These are phyloP conservation scores for Goffeauzyma gilvescens DNA, from an alignment of 768 basidiomycete species.

Conservation along the genomic window DNA sequence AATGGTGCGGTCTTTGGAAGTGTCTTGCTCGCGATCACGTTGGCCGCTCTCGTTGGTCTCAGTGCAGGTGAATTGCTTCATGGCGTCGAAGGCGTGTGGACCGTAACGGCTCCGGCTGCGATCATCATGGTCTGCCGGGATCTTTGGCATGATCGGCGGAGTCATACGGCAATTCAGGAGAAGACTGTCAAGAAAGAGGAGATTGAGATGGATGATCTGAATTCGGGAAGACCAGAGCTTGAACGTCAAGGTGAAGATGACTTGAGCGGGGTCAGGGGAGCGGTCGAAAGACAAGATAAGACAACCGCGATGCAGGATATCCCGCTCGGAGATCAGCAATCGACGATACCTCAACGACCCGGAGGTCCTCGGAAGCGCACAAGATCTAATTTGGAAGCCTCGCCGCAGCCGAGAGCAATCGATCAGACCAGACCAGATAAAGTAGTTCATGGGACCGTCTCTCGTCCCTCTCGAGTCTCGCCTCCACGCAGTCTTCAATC, in stretches of 20 bases:
- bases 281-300: neutral
- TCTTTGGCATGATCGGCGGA: slow-evolving; percentile 29
- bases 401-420: no score
- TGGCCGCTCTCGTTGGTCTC: slow-evolving; percentile 55
- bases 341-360: no score
- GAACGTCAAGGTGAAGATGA: slow-evolving; percentile 5
- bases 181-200: neutral
- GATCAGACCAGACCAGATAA: no score
- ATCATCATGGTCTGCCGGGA: slow-evolving; percentile 53
- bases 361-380: no score
- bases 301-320: no score
- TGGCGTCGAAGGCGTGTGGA: slow-evolving; percentile 30
- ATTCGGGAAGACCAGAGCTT: neutral
- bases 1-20: slow-evolving; percentile 56
- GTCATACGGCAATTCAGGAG: no score
- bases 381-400: no score
- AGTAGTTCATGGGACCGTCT: neutral
- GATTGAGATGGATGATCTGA: neutral
- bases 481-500: no score
- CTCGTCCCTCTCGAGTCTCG: neutral
- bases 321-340: no score
- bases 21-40: slow-evolving; percentile 45
- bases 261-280: neutral
- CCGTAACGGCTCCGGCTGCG: slow-evolving; percentile 63
- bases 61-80: slow-evolving; percentile 37